Evolutionary conservation across 1,284 basidiomycete species (phyloP).

Genomic region (Peniophora sp.): DNA sequence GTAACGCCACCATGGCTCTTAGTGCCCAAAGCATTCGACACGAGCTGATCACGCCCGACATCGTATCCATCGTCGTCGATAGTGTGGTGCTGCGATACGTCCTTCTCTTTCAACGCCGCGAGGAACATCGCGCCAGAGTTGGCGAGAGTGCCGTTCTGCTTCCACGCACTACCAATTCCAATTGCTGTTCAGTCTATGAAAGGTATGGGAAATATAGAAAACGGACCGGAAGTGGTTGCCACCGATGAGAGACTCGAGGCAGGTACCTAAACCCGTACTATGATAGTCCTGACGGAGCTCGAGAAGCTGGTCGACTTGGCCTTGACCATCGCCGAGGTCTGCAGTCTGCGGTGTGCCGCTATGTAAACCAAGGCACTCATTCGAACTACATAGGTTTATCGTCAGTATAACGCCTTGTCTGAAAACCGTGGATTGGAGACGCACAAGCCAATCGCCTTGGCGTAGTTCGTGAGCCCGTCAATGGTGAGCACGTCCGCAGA

Average conservation of each 20-base stretch:
- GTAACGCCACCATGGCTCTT: slow-evolving; percentile 33
- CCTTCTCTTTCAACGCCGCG: slow-evolving; percentile 59
- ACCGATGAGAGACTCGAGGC: slow-evolving; percentile 53
- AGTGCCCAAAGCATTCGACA: slow-evolving; percentile 32
- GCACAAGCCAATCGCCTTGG: slow-evolving; percentile 59
- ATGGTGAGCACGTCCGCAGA: slow-evolving; percentile 64
- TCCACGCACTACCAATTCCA: slow-evolving; percentile 45
- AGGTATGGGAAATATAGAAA: background rate
- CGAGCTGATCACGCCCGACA: slow-evolving; percentile 41
- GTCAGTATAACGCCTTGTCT: too few relatives aligned
- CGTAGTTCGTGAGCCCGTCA: slow-evolving; percentile 49
- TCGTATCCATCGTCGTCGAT: slow-evolving; percentile 51
- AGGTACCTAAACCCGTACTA: slow-evolving; percentile 46
- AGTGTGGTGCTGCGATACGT: slow-evolving; percentile 34
- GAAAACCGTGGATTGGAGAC: slow-evolving; percentile 11
- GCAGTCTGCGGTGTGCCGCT: slow-evolving; percentile 56
- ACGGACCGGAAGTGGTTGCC: slow-evolving; percentile 58
- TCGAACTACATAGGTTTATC: slow-evolving; percentile 37
- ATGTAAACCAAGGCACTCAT: slow-evolving; percentile 67
- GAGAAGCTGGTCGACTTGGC: slow-evolving; percentile 50
- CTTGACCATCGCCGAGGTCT: slow-evolving; percentile 65
- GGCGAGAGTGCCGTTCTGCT: slow-evolving; percentile 59
- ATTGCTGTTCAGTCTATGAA: background rate
- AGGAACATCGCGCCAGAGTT: slow-evolving; percentile 62
- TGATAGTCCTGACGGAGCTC: slow-evolving; percentile 67